phyloP scores from a whole-genome alignment of 2,329 filamentous ascomycete species.

The Aureobasidium leucospermi region DNA sequence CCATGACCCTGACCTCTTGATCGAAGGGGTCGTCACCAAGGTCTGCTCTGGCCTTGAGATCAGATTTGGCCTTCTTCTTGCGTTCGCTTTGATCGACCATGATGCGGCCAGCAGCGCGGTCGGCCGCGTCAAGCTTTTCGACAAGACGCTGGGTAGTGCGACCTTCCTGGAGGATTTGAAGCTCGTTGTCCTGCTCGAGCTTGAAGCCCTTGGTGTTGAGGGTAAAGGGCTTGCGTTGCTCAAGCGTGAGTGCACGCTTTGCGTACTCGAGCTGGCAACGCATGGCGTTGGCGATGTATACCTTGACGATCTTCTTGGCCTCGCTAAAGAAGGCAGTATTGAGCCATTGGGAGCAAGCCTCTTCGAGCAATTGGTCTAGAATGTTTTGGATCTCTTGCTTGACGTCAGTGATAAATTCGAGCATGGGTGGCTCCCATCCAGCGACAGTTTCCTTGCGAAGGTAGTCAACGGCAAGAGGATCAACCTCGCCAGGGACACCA shows the following conservation, averaged over 20 bases:
- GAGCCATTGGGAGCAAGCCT: constrained; percentile 25
- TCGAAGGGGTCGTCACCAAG: constrained; percentile 53
- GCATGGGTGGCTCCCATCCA: constrained; percentile 25
- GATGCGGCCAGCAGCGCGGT: constrained; percentile 18
- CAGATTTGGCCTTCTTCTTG: constrained; percentile 25
- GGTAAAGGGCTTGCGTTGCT: constrained; percentile 31
- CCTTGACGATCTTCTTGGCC: constrained; percentile 21
- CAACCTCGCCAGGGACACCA: constrained; percentile 28
- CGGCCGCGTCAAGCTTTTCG: constrained; percentile 23
- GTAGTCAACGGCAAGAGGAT: constrained; percentile 28
- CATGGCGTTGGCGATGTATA: constrained; percentile 24
- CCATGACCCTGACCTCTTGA: constrained; percentile 54
- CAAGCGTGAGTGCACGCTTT: constrained; percentile 23
- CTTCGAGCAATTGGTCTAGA: constrained; percentile 17
- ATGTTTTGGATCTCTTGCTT: constrained; percentile 20
- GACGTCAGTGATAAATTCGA: constrained; percentile 25
- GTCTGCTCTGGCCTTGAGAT: constrained; percentile 23
- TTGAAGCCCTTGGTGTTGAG: constrained; percentile 22
- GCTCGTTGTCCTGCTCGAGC: constrained; percentile 17
- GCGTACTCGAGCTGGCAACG: constrained; percentile 23
- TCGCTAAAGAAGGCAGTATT: constrained; percentile 26
- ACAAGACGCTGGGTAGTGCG: constrained; percentile 24
- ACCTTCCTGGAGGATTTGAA: constrained; percentile 21
- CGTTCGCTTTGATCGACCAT: constrained; percentile 20
- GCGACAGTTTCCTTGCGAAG: constrained; percentile 25